phyloP scores from a whole-genome alignment of 2,329 filamentous ascomycete species.

The Blastomyces parvus region DNA sequence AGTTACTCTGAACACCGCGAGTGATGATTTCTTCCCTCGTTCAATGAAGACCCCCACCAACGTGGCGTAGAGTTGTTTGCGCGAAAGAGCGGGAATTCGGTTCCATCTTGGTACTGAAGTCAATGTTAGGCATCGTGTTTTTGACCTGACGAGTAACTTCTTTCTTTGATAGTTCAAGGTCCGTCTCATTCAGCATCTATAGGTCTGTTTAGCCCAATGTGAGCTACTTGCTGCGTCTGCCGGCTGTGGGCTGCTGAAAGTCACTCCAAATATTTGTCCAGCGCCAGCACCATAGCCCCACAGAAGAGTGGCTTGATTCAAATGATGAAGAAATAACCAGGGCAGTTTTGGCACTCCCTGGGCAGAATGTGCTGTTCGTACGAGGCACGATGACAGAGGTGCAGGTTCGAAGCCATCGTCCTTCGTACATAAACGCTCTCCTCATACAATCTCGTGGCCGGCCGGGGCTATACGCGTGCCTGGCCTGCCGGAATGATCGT shows the following conservation, averaged over 20 bases:
- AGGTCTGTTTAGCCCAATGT: too few relatives aligned
- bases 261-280: slow-evolving; percentile 10
- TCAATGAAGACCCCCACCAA: too few relatives aligned
- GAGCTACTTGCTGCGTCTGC: too few relatives aligned
- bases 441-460: neutral
- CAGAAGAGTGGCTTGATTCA: slow-evolving; percentile 9
- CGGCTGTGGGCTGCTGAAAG: too few relatives aligned
- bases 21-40: too few relatives aligned
- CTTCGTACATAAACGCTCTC: slow-evolving; percentile 3
- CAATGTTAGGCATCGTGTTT: slow-evolving; percentile 9
- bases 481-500: neutral
- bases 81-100: neutral
- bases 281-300: slow-evolving; percentile 3
- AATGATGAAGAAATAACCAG: too few relatives aligned
- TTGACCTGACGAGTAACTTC: slow-evolving; percentile 4
- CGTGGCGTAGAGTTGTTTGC: slow-evolving; percentile 6
- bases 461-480: slow-evolving; percentile 5
- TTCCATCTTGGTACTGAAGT: neutral
- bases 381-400: neutral
- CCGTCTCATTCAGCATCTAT: too few relatives aligned
- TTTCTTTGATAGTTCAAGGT: slow-evolving; percentile 1
- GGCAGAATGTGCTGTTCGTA: slow-evolving; percentile 6
- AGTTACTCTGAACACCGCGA: too few relatives aligned
- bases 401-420: slow-evolving; percentile 5
- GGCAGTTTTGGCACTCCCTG: too few relatives aligned